Percentiles rank a stretch among this genome's conserved stretches.
These are phyloP conservation scores for Arachnopeziza araneosa DNA, from an alignment of 2,329 filamentous ascomycete species.

Conservation along the genomic window DNA sequence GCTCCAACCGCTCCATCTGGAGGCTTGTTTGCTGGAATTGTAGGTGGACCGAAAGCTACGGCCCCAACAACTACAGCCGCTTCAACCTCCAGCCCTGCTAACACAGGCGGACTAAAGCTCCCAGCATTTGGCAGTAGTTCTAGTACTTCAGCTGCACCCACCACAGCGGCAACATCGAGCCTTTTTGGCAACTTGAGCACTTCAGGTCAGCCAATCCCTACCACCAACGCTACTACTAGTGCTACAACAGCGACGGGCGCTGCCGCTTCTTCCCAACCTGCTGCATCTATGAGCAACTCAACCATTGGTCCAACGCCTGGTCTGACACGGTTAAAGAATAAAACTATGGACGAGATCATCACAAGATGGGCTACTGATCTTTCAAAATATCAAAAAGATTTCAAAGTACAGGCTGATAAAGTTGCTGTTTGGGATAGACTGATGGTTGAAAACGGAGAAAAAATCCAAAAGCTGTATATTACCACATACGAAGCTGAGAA, in stretches of 20 bases:
- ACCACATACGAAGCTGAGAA: constrained; percentile 92
- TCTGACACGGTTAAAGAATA: constrained; percentile 89
- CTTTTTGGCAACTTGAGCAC: neutral
- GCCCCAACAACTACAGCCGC: constrained; percentile 23
- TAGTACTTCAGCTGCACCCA: constrained; percentile 9
- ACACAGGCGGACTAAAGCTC: neutral
- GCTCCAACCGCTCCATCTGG: constrained; percentile 5
- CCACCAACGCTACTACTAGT: neutral
- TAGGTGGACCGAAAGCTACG: constrained; percentile 2
- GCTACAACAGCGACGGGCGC: neutral
- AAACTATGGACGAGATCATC: constrained; percentile 98
- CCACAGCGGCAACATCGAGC: constrained; percentile 9
- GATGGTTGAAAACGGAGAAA: constrained; percentile 88
- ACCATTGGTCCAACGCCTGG: constrained; percentile 77
- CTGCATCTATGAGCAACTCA: constrained; percentile 56
- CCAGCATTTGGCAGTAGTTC: neutral
- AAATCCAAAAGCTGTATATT: constrained; percentile 88
- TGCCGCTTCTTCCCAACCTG: constrained; percentile 27
- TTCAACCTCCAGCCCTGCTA: constrained; percentile 22
- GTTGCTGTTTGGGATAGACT: constrained; percentile 85
- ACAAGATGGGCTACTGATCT: constrained; percentile 94
- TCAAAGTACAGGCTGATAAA: constrained; percentile 81
- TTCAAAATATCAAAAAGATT: constrained; percentile 94
- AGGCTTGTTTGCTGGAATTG: constrained; percentile 29
- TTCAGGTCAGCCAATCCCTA: neutral